Conservation (phyloP, 2,329 filamentous ascomycete species). For the Cytospora chrysosperma region DNA sequence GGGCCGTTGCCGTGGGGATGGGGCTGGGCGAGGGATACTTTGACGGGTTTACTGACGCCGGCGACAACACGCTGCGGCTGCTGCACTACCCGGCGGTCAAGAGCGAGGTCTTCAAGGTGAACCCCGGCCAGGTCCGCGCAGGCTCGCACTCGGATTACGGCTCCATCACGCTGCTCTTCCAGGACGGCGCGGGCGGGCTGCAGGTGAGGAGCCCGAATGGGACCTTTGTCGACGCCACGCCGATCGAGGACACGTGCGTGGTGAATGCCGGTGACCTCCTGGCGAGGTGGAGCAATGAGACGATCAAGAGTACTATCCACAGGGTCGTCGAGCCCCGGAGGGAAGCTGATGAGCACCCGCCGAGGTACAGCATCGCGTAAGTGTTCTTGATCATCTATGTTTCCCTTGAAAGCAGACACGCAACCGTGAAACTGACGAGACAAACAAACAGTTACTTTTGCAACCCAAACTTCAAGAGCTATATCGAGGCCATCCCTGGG, state of each 20-base stretch:
- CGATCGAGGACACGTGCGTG: conserved; percentile 78
- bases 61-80: conserved; percentile 70
- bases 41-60: conserved; percentile 67
- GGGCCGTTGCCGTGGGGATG: conserved; percentile 81
- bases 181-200: conserved; percentile 55
- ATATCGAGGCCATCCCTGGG: conserved; percentile 78
- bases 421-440: background rate
- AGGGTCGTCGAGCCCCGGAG: conserved; percentile 82
- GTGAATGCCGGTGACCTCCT: conserved; percentile 88
- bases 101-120: conserved; percentile 63
- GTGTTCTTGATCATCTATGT: conserved; percentile 35
- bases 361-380: conserved; percentile 82
- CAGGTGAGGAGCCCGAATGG: conserved; percentile 69
- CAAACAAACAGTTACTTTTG: conserved; percentile 67
- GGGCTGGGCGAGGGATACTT: conserved; percentile 71
- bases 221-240: conserved; percentile 77
- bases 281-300: conserved; percentile 86
- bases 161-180: conserved; percentile 61
- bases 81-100: conserved; percentile 74
- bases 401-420: no score
- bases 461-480: conserved; percentile 75
- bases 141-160: conserved; percentile 74
- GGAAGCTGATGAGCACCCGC: conserved; percentile 60
- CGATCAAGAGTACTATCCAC: conserved; percentile 86
- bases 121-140: conserved; percentile 69